Evolutionary conservation across 495 filamentous ascomycete genomes (phyloP).

Genomic region (Lophium mytilinum): DNA sequence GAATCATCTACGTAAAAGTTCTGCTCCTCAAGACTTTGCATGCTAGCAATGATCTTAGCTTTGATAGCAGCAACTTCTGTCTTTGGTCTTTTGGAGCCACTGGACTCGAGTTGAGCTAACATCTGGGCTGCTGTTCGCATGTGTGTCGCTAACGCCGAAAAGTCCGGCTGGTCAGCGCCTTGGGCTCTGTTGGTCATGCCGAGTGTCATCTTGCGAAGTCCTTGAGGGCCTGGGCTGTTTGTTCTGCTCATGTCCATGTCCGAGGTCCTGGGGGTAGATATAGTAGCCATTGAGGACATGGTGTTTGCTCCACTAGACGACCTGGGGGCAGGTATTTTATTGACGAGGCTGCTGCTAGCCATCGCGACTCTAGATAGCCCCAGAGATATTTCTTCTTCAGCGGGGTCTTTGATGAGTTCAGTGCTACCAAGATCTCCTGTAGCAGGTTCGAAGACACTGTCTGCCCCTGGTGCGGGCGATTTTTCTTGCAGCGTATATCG

Average conservation of each 20-base stretch:
- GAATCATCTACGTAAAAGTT: constrained; percentile 56
- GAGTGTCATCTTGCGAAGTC: constrained; percentile 45
- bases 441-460: constrained; percentile 68
- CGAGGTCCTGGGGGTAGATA: constrained; percentile 53
- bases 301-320: constrained; percentile 49
- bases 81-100: constrained; percentile 59
- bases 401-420: constrained; percentile 49
- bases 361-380: constrained; percentile 15
- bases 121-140: constrained; percentile 75
- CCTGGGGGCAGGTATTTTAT: constrained; percentile 34
- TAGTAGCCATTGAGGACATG: constrained; percentile 40
- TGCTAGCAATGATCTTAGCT: constrained; percentile 71
- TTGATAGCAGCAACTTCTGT: constrained; percentile 67
- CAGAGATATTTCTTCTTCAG: constrained; percentile 31
- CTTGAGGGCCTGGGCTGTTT: constrained; percentile 52
- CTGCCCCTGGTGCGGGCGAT: constrained; percentile 39
- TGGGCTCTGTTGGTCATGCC: constrained; percentile 24
- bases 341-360: not conserved
- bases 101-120: constrained; percentile 67
- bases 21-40: constrained; percentile 75
- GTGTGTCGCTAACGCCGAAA: constrained; percentile 67
- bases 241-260: constrained; percentile 51
- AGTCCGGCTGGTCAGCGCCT: constrained; percentile 52
- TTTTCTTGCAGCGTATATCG: constrained; percentile 33
- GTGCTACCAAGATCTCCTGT: constrained; percentile 64